These are phyloP conservation scores for Nitzschia sp. DNA, from an alignment of 108 stramenopile species.

Conservation along the genomic window DNA sequence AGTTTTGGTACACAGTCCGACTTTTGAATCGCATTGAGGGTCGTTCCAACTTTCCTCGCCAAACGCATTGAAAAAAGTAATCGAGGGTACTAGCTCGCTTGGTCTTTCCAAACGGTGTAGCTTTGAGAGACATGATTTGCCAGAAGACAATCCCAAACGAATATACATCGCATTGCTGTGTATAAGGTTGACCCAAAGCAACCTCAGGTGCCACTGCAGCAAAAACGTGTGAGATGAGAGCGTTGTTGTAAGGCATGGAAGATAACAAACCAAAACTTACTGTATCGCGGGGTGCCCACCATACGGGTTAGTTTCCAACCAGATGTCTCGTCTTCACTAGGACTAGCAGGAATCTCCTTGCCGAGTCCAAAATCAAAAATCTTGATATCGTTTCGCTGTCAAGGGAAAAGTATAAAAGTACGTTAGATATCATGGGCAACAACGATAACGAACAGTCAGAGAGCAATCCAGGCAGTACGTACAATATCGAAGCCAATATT, in stretches of 20 bases:
- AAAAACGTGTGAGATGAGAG: neutral
- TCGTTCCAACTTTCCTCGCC: neutral
- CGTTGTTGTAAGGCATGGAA: too few relatives aligned
- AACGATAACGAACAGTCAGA: too few relatives aligned
- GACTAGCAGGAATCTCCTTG: slow-evolving; percentile 11
- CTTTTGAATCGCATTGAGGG: neutral
- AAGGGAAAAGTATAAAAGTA: neutral
- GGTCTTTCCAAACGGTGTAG: neutral
- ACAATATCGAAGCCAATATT: slow-evolving; percentile 36
- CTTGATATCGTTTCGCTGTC: slow-evolving; percentile 16
- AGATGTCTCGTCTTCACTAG: neutral
- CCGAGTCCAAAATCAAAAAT: slow-evolving; percentile 38
- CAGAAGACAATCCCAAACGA: slow-evolving; percentile 72
- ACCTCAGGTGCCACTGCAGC: slow-evolving; percentile 50
- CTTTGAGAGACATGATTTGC: slow-evolving; percentile 59
- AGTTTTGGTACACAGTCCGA: neutral
- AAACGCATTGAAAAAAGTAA: neutral
- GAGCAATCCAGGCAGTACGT: neutral
- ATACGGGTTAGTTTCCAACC: slow-evolving; percentile 1
- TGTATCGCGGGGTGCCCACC: slow-evolving; percentile 18
- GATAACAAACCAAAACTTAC: too few relatives aligned
- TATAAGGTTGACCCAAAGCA: slow-evolving; percentile 65
- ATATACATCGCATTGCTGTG: slow-evolving; percentile 78
- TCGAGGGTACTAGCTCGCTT: neutral
- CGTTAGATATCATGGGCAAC: too few relatives aligned